Conservation (phyloP, 2,329 filamentous ascomycete species). For the Claviceps humidiphila region DNA sequence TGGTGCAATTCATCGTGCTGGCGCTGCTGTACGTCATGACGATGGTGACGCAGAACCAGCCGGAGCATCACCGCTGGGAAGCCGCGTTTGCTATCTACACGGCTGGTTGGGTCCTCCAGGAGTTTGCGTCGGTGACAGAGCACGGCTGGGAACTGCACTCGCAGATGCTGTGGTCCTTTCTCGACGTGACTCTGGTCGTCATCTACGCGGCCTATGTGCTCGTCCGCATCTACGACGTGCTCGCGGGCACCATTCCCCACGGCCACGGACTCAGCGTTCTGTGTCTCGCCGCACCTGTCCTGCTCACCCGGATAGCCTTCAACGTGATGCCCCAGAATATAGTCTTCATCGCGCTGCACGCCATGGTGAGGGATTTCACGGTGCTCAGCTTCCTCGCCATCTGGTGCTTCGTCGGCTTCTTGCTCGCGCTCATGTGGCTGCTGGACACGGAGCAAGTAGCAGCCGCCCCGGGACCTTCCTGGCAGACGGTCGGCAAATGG, state of each 20-base stretch:
- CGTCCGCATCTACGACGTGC: conserved; percentile 44
- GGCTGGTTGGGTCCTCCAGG: conserved; percentile 54
- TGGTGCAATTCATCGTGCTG: conserved; percentile 51
- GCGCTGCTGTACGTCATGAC: conserved; percentile 49
- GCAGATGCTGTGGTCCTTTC: conserved; percentile 62
- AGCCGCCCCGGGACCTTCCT: conserved; percentile 10
- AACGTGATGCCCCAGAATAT: conserved; percentile 64
- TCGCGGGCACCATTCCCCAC: conserved; percentile 29
- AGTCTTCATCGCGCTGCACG: conserved; percentile 58
- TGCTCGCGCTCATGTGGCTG: conserved; percentile 58
- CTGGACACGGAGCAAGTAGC: conserved; percentile 15
- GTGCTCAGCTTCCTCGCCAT: conserved; percentile 51
- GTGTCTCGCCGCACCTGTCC: conserved; percentile 52
- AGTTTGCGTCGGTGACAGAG: conserved; percentile 51
- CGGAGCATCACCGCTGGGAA: conserved; percentile 36
- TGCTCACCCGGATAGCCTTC: conserved; percentile 58
- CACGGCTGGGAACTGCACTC: conserved; percentile 57
- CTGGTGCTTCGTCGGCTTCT: conserved; percentile 59
- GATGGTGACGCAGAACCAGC: conserved; percentile 43
- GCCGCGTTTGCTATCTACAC: conserved; percentile 50
- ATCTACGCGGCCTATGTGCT: conserved; percentile 51
- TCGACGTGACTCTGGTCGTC: conserved; percentile 54
- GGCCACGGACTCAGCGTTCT: conserved; percentile 51
- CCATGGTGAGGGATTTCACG: conserved; percentile 63
- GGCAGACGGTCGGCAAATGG: conserved; percentile 56